These are phyloP conservation scores for Trichoderma arundinaceum DNA, from an alignment of 2,329 filamentous ascomycete species.

Conservation along the genomic window DNA sequence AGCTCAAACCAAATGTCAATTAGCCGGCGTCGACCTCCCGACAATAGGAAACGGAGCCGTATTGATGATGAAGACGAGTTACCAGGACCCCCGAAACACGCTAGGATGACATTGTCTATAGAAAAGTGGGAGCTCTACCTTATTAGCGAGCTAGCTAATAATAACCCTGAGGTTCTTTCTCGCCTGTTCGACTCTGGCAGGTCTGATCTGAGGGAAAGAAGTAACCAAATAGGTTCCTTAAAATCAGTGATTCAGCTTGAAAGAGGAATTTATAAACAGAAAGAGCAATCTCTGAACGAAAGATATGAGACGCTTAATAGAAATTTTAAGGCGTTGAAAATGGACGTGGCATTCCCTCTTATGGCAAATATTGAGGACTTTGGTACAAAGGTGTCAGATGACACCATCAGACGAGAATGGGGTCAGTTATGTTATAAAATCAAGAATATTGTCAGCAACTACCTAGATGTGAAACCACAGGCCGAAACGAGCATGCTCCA, in stretches of 20 bases:
- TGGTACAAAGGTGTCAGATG: background rate
- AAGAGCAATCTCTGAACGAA: background rate
- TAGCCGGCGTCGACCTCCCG: rapidly evolving
- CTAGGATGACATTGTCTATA: background rate
- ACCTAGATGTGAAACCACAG: background rate
- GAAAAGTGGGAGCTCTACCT: background rate
- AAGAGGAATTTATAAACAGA: too few species aligned
- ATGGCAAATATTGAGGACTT: background rate
- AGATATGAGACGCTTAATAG: background rate
- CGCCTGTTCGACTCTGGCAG: background rate
- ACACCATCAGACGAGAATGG: background rate
- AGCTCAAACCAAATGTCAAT: background rate
- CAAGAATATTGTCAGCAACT: background rate
- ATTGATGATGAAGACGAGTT: background rate
- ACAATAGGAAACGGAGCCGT: background rate
- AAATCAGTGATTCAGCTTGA: background rate
- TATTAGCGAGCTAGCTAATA: background rate
- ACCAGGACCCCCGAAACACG: rapidly evolving
- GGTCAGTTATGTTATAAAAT: background rate
- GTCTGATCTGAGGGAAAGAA: background rate
- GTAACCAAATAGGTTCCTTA: background rate
- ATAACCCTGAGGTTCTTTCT: background rate
- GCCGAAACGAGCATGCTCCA: background rate
- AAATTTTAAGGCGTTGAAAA: background rate
- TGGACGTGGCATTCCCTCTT: background rate